A percentile compares a stretch with the other conserved stretches of the same genome.
Conservation (phyloP, 768 basidiomycete genomes). For the Pisolithus marmoratus region DNA sequence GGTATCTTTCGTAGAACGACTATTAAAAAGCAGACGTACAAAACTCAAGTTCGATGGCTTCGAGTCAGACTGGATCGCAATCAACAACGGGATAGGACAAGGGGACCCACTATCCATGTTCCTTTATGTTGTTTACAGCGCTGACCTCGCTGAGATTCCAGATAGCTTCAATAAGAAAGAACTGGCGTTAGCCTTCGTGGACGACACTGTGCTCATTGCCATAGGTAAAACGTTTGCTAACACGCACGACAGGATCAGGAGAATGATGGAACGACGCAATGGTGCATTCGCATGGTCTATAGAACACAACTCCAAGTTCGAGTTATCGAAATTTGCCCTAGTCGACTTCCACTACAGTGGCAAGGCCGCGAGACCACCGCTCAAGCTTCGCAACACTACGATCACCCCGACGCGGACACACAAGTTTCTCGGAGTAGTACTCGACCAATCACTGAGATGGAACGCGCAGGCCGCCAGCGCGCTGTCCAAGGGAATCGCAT, state of each 20-base stretch:
- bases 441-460: background rate
- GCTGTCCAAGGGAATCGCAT: background rate
- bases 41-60: background rate
- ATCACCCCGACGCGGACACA: too few species aligned
- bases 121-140: background rate
- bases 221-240: background rate
- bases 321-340: background rate
- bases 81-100: background rate
- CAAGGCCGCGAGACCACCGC: background rate
- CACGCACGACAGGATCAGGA: background rate
- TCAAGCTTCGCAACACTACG: background rate
- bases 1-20: background rate
- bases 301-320: background rate
- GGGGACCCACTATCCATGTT: background rate
- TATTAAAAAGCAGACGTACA: background rate
- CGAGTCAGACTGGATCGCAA: background rate
- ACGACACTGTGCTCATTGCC: background rate
- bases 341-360: background rate
- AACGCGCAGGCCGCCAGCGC: background rate
- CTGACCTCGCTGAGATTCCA: background rate
- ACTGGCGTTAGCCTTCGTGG: background rate
- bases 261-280: background rate
- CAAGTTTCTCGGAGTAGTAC: background rate
- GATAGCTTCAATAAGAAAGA: background rate
- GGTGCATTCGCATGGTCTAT: background rate